These are phyloP conservation scores for Tolypocladium ophioglossoides DNA, from an alignment of 2,329 filamentous ascomycete genomes.

Conservation along the genomic window DNA sequence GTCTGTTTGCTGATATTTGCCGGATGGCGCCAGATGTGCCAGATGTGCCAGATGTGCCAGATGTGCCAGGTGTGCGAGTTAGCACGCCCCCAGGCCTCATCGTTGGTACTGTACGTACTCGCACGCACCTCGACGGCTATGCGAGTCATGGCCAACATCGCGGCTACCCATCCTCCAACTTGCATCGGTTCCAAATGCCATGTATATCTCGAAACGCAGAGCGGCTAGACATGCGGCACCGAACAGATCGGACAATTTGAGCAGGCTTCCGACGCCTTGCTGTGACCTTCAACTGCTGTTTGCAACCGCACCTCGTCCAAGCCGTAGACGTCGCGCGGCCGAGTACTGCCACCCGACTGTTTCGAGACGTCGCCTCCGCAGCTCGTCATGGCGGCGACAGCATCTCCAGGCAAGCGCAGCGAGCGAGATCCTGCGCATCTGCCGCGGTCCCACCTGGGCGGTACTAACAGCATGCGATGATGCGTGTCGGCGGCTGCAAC, in stretches of 20 bases:
- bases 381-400: not conserved
- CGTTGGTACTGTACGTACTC: too few relatives aligned
- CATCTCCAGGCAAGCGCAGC: not conserved
- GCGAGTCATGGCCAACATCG: not conserved
- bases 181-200: not conserved
- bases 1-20: not conserved
- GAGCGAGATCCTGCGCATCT: not conserved
- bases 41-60: too few relatives aligned
- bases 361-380: not conserved
- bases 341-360: not conserved
- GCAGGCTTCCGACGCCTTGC: not conserved
- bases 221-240: not conserved
- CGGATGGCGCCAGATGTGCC: too few relatives aligned
- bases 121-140: too few relatives aligned
- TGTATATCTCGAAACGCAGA: not conserved
- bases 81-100: too few relatives aligned
- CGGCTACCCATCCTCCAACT: not conserved
- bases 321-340: not conserved
- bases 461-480: not conserved
- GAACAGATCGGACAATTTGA: not conserved
- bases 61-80: too few relatives aligned
- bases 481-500: not conserved
- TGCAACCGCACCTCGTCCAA: not conserved
- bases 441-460: not conserved
- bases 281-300: not conserved